These are phyloP conservation scores for Anacardium occidentale DNA, from an alignment of 345 rosid species.

Conservation along the genomic window DNA sequence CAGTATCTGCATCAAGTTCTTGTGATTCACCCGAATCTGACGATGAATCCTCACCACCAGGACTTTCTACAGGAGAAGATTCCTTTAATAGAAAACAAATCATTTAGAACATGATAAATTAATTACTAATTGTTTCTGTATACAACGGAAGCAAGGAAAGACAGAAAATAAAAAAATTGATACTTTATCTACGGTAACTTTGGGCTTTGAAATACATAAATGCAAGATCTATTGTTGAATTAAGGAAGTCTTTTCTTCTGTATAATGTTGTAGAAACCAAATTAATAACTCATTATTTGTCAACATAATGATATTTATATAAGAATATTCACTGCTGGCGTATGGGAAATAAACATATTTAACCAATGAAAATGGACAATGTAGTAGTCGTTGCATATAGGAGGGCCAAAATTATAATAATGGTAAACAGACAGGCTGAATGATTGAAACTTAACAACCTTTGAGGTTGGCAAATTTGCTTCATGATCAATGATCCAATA, in stretches of 20 bases:
- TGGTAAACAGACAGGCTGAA: too few relatives aligned
- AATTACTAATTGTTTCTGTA: not conserved
- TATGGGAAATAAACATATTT: too few relatives aligned
- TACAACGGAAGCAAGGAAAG: not conserved
- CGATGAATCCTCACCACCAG: slow-evolving; percentile 62
- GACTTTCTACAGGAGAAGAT: slow-evolving; percentile 61
- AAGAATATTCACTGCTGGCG: not conserved
- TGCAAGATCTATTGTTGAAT: not conserved
- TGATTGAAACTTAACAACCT: too few relatives aligned
- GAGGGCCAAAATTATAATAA: too few relatives aligned
- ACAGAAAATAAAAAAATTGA: not conserved
- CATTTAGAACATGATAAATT: not conserved
- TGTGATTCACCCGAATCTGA: slow-evolving; percentile 66
- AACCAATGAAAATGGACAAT: not conserved
- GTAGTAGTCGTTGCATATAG: too few relatives aligned
- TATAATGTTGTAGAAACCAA: not conserved
- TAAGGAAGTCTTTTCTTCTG: not conserved
- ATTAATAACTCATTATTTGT: not conserved
- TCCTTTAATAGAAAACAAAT: slow-evolving; percentile 40
- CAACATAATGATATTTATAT: too few relatives aligned
- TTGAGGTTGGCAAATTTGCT: too few relatives aligned
- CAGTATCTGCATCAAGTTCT: slow-evolving; percentile 60
- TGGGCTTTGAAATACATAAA: not conserved
- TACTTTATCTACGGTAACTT: not conserved
- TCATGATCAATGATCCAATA: too few relatives aligned